phyloP scores from a whole-genome alignment of 2,329 filamentous ascomycete species.

The Amylocarpus encephaloides region DNA sequence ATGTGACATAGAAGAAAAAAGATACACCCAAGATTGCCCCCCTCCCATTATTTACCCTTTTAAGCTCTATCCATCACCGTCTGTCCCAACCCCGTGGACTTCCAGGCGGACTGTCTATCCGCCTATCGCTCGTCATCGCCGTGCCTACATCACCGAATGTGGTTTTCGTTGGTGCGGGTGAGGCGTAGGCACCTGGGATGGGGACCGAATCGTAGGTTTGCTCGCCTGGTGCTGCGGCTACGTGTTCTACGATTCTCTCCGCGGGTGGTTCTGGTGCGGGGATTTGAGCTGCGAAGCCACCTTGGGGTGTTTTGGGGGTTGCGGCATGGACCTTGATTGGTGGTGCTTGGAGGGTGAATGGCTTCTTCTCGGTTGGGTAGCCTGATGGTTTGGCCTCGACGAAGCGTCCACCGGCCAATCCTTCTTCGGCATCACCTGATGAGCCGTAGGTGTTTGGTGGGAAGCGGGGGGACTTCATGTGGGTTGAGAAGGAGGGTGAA shows the following conservation, averaged over 20 bases:
- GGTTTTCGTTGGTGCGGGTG: conserved; percentile 37
- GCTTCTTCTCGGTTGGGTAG: conserved; percentile 41
- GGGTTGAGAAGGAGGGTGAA: conserved; percentile 45
- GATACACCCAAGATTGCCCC: too few relatives aligned
- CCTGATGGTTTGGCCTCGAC: conserved; percentile 60
- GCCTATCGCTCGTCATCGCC: conserved; percentile 27
- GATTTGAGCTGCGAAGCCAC: conserved; percentile 50
- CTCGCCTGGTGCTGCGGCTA: conserved; percentile 69
- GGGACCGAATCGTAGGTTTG: conserved; percentile 79
- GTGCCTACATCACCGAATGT: conserved; percentile 25
- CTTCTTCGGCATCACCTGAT: conserved; percentile 47
- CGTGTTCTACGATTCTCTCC: conserved; percentile 51
- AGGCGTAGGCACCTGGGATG: conserved; percentile 77
- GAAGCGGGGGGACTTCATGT: conserved; percentile 46
- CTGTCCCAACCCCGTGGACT: conserved; percentile 27
- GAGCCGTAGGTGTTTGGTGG: conserved; percentile 49
- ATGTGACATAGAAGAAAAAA: too few relatives aligned
- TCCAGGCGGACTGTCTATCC: conserved; percentile 29
- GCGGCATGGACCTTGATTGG: conserved; percentile 71
- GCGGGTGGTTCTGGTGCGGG: conserved; percentile 18
- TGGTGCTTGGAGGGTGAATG: conserved; percentile 84
- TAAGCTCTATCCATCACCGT: not conserved
- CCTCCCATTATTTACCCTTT: too few relatives aligned
- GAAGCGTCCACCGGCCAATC: conserved; percentile 42
- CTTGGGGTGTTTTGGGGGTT: conserved; percentile 62